Conservation (phyloP, 163 green algal species). For the Picocystis sp. region DNA sequence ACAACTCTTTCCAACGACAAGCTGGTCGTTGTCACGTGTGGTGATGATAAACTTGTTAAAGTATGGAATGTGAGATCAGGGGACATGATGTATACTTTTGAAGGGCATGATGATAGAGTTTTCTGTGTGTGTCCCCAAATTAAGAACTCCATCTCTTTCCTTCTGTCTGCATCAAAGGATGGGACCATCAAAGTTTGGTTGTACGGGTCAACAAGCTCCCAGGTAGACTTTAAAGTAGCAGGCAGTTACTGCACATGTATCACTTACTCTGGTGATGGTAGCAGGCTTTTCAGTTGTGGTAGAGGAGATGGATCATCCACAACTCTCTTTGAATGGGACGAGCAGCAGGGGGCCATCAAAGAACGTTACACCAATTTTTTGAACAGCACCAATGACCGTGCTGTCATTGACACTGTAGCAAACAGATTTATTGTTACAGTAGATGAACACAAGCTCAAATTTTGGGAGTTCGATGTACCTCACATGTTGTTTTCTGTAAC, state of each 20-base stretch:
- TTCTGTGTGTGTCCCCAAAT: conserved; percentile 26
- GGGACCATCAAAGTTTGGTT: conserved; percentile 28
- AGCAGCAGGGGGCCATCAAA: conserved; percentile 25
- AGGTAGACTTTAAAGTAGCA: conserved; percentile 21
- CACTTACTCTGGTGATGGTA: conserved; percentile 20
- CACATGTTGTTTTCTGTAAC: conserved; percentile 15
- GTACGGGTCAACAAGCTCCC: conserved; percentile 21
- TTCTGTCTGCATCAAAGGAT: conserved; percentile 17
- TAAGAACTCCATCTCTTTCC: conserved; percentile 21
- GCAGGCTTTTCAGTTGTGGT: conserved; percentile 24
- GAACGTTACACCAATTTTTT: conserved; percentile 17
- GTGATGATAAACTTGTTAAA: conserved; percentile 27
- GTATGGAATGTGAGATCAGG: conserved; percentile 20
- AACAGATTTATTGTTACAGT: conserved; percentile 21
- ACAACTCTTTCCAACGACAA: conserved; percentile 20
- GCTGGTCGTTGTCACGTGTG: conserved; percentile 24
- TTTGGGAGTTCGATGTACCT: conserved; percentile 25
- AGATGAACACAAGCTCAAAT: conserved; percentile 21
- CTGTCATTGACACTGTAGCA: too few species aligned
- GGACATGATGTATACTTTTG: conserved; percentile 18
- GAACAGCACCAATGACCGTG: neutral
- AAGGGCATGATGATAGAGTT: conserved; percentile 22
- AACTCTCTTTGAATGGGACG: conserved; percentile 25
- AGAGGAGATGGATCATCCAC: conserved; percentile 22
- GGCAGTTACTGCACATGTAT: conserved; percentile 27